These are phyloP conservation scores for Leucoagaricus sp. DNA, from an alignment of 1,284 basidiomycete genomes.

Conservation along the genomic window DNA sequence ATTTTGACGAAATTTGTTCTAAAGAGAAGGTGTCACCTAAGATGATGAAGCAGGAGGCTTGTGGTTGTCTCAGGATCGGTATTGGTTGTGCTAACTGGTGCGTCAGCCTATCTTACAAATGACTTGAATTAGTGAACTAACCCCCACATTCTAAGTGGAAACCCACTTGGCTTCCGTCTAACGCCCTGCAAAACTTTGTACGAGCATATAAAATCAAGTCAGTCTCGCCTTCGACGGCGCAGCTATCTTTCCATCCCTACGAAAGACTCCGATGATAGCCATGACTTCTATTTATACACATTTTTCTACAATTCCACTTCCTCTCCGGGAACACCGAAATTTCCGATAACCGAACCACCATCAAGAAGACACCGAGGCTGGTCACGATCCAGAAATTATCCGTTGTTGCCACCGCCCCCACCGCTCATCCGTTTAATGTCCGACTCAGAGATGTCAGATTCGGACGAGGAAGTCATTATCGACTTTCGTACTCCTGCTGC, in stretches of 20 bases:
- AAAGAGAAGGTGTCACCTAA: slow-evolving; percentile 14
- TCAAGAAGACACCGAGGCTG: neutral
- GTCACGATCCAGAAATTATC: slow-evolving; percentile 1
- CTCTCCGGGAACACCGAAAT: slow-evolving; percentile 3
- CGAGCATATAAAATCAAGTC: neutral
- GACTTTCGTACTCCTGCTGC: slow-evolving; percentile 7
- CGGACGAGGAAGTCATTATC: slow-evolving; percentile 14
- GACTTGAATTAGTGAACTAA: neutral
- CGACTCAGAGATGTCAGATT: slow-evolving; percentile 12
- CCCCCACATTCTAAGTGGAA: slow-evolving; percentile 3
- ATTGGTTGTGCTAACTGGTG: slow-evolving; percentile 14
- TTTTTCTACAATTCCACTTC: slow-evolving; percentile 11
- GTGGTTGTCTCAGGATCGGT: slow-evolving; percentile 12
- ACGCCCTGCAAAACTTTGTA: slow-evolving; percentile 11
- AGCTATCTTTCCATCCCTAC: neutral
- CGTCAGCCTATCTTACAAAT: neutral
- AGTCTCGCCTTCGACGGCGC: neutral
- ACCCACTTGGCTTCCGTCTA: slow-evolving; percentile 11
- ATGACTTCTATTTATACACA: slow-evolving; percentile 4
- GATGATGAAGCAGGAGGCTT: slow-evolving; percentile 9
- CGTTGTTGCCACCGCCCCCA: slow-evolving; percentile 8
- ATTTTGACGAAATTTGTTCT: slow-evolving; percentile 13
- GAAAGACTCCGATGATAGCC: neutral
- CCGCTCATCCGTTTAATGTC: slow-evolving; percentile 12
- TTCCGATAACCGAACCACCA: slow-evolving; percentile 1